Evolutionary conservation across 176 grass and related monocot species (phyloP), one percentile per base, ranked within the genome.

Genomic region (Phyllostachys edulis): DNA sequence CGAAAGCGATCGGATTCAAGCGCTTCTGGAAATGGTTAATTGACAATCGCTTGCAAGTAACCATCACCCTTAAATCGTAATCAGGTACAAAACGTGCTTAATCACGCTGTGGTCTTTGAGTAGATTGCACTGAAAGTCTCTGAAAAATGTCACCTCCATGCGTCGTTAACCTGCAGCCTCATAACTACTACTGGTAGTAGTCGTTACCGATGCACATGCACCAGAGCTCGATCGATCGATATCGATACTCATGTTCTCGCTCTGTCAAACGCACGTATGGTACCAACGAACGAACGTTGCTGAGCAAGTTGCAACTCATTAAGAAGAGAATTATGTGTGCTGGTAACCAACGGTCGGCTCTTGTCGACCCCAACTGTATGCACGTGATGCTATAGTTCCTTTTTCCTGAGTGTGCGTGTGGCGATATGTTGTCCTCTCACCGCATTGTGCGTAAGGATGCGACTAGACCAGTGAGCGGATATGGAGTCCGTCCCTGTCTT

Each of bases 51-150:
- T 83, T 88, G 56, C 73, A 88, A 78, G 80, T 45, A 78, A 88
- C 62, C 9, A 65, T 20, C 37, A 46, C 27, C 10, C 15, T 49
- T 37, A 14, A 36, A 73, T 21, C 78, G 7, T 12, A 5, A 5
- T 38, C 0, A 13, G 40, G 20, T 29, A 13, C 65, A 55, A 34
- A 32, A 34, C 49, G 12, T 37, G 55, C 6, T 63, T 27, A 72
- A 17, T 46, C 29, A 45, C 71, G 9, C 71, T 17, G 6, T 17
- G n/a, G 34, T 51, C 46, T 18, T 88, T 84, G 87, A 88, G 87
- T 88, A 78, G 87, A 71, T 79, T 88, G 80, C 80, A 88, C 62
- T 88, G 67, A n/a, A 88, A 77, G 86, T 27, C 74, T 63, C 73
- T 32, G 24, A 9, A 60, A 51, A 74, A 63, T 41, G 9, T 17